A percentile compares a stretch with the other conserved stretches of the same genome.
phyloP scores from a whole-genome alignment of 768 basidiomycete genomes.

The Ramaria sp. region DNA sequence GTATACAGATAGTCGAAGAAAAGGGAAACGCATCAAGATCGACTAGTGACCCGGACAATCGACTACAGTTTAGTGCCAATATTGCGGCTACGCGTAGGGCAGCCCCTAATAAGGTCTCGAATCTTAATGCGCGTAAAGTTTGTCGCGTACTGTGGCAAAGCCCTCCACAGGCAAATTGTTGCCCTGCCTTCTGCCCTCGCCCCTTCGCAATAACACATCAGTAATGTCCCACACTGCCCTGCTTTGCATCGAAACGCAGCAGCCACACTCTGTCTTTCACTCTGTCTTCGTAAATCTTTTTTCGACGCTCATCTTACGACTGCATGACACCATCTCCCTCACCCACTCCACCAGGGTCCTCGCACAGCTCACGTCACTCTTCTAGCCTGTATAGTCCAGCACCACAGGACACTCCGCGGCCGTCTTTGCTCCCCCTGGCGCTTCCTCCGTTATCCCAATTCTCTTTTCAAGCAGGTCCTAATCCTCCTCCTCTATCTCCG shows the following conservation, averaged over 20 bases:
- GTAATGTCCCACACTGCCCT: neutral
- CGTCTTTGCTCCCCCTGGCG: neutral
- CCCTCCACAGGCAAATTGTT: too few relatives aligned
- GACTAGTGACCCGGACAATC: too few relatives aligned
- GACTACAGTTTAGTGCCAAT: neutral
- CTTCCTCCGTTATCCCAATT: neutral
- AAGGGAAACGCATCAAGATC: too few relatives aligned
- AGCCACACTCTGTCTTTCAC: neutral
- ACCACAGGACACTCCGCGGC: neutral
- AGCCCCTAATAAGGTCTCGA: conserved; percentile 1
- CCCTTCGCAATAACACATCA: neutral
- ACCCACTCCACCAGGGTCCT: conserved; percentile 3
- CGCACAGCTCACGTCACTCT: neutral
- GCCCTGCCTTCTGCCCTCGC: too few relatives aligned
- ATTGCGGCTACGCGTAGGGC: neutral
- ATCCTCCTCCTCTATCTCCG: too few relatives aligned
- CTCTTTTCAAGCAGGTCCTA: too few relatives aligned
- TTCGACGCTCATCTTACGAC: neutral
- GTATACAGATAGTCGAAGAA: too few relatives aligned
- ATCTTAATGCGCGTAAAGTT: neutral
- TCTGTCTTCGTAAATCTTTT: neutral
- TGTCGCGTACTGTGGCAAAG: neutral
- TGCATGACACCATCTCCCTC: conserved; percentile 5
- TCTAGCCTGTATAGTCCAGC: neutral
- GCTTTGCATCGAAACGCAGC: neutral